Evolutionary conservation across 2,329 filamentous ascomycete species (phyloP).

Genomic region (Coniochaeta sp.): DNA sequence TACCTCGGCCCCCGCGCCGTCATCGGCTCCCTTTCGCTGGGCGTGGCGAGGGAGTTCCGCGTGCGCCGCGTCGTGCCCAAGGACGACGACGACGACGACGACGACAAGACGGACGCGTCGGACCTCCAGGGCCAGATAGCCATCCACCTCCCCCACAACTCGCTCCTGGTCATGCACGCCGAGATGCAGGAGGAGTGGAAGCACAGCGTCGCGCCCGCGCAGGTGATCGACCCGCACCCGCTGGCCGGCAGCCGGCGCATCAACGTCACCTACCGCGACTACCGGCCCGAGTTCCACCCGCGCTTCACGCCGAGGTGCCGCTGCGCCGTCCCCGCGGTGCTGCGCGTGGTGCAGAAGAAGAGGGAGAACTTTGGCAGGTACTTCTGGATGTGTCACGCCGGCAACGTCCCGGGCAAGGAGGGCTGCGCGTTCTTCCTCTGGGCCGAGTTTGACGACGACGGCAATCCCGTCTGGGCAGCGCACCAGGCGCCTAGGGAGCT

Average conservation of each 20-base stretch:
- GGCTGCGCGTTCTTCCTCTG: slow-evolving; percentile 76
- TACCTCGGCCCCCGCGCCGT: slow-evolving; percentile 84
- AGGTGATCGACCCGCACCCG: slow-evolving; percentile 77
- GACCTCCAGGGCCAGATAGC: slow-evolving; percentile 80
- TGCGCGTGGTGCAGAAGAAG: slow-evolving; percentile 75
- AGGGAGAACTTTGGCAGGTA: slow-evolving; percentile 67
- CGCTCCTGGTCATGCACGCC: slow-evolving; percentile 89
- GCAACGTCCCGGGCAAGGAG: slow-evolving; percentile 60
- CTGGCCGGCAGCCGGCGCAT: slow-evolving; percentile 73
- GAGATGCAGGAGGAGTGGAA: slow-evolving; percentile 99
- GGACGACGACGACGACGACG: slow-evolving; percentile 35
- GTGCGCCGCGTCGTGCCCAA: slow-evolving; percentile 68
- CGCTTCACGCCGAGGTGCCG: slow-evolving; percentile 68
- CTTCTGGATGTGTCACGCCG: slow-evolving; percentile 89
- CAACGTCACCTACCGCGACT: slow-evolving; percentile 91
- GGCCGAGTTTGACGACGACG: slow-evolving; percentile 82
- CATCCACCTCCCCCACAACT: slow-evolving; percentile 92
- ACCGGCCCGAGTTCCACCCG: slow-evolving; percentile 71
- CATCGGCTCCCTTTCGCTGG: slow-evolving; percentile 84
- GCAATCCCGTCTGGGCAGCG: slow-evolving; percentile 61
- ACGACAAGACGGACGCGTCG: slow-evolving; percentile 50
- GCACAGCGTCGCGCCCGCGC: slow-evolving; percentile 71
- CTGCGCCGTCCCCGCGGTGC: slow-evolving; percentile 60
- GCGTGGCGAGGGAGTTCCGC: slow-evolving; percentile 88
- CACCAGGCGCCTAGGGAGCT: not conserved